Percentiles rank a stretch among this genome's conserved stretches.
These are phyloP conservation scores for Phytophthora litchii DNA, from an alignment of 352 stramenopile species.

Conservation along the genomic window DNA sequence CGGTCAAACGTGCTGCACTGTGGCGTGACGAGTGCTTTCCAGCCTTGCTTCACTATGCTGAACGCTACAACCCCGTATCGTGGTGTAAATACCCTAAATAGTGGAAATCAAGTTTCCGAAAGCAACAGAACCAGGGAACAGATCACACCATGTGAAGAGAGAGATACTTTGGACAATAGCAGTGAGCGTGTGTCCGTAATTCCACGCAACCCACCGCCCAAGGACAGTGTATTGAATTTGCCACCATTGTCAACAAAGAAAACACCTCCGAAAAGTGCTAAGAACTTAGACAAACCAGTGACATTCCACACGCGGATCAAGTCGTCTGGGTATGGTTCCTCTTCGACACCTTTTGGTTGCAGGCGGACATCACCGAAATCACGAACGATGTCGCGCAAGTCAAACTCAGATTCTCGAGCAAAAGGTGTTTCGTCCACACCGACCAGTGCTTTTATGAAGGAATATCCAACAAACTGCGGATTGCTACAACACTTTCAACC, in stretches of 20 bases:
- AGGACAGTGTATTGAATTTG: conserved; percentile 64
- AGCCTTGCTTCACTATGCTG: conserved; percentile 66
- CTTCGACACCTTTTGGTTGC: conserved; percentile 19
- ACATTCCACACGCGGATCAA: conserved; percentile 82
- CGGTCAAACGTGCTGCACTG: conserved; percentile 32
- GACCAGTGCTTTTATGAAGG: conserved; percentile 55
- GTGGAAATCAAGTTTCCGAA: conserved; percentile 25
- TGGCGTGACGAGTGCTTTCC: conserved; percentile 67
- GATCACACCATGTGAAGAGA: neutral
- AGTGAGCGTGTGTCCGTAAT: conserved; percentile 54
- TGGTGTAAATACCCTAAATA: neutral
- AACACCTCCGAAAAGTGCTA: conserved; percentile 34
- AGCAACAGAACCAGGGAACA: neutral
- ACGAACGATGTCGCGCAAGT: conserved; percentile 8
- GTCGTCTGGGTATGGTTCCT: conserved; percentile 81
- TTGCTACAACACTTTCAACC: conserved; percentile 65
- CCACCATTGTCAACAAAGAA: conserved; percentile 42
- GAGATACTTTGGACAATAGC: conserved; percentile 4
- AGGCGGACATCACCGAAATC: conserved; percentile 36
- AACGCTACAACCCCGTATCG: neutral
- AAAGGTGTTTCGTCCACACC: conserved; percentile 31
- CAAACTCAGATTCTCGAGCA: conserved; percentile 1
- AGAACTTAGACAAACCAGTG: conserved; percentile 68
- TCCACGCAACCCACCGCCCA: conserved; percentile 44
- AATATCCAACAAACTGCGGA: conserved; percentile 71